Evolutionary conservation across 768 basidiomycete genomes (phyloP).

Genomic region (Rhizopogon roseolus): DNA sequence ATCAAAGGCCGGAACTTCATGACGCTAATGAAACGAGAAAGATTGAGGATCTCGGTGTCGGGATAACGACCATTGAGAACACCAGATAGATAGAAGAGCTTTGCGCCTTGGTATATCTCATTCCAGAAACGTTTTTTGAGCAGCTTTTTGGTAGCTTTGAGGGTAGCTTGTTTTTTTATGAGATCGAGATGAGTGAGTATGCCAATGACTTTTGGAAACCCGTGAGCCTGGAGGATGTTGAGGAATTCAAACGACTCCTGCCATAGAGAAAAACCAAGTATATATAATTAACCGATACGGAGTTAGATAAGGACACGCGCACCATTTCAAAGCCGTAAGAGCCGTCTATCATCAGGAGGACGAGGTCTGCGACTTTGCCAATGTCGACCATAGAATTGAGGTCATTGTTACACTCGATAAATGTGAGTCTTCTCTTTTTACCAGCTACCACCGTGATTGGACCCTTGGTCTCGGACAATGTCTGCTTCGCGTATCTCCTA

Average conservation of each 20-base stretch:
- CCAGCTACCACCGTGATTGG: conserved; percentile 94
- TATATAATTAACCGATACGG: neutral
- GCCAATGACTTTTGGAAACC: conserved; percentile 98
- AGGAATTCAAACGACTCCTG: conserved; percentile 99
- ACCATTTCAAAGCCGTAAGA: conserved; percentile 99
- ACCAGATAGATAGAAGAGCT: conserved; percentile 95
- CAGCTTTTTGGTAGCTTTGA: conserved; percentile 87
- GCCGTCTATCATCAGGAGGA: conserved; percentile 95
- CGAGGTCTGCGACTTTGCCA: conserved; percentile 93
- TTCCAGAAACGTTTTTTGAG: conserved; percentile 99
- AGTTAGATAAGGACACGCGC: conserved; percentile 14
- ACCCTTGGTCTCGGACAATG: conserved; percentile 81
- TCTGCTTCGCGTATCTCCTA: conserved; percentile 90
- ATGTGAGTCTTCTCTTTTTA: conserved; percentile 90
- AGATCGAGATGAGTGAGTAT: conserved; percentile 95
- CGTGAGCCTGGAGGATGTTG: conserved; percentile 94
- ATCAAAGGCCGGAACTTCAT: conserved; percentile 98
- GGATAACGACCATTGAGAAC: conserved; percentile 97
- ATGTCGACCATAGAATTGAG: conserved; percentile 98
- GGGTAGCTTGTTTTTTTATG: conserved; percentile 84
- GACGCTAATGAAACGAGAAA: conserved; percentile 92
- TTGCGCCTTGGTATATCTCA: conserved; percentile 98
- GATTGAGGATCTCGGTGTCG: conserved; percentile 92
- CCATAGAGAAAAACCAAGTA: neutral
- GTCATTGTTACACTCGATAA: conserved; percentile 97